Evolutionary conservation across 805 yeast genomes (phyloP).

Genomic region (Ascoidea rubescens): DNA sequence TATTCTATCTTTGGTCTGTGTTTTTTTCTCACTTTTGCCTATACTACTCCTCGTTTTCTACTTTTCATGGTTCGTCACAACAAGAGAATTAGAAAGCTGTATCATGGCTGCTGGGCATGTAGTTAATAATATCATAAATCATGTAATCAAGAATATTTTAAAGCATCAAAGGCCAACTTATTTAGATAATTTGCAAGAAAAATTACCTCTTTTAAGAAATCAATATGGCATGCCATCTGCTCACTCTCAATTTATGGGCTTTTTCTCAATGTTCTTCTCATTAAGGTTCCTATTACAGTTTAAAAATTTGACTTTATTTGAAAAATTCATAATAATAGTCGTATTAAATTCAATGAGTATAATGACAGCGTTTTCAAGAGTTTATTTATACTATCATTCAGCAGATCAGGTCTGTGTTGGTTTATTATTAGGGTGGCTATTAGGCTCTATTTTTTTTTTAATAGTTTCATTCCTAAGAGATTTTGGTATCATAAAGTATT

Average conservation of each 20-base stretch:
- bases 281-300: constrained; percentile 30
- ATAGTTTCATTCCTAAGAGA: constrained; percentile 43
- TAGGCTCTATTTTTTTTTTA: constrained; percentile 47
- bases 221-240: constrained; percentile 96
- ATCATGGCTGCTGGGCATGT: constrained; percentile 80
- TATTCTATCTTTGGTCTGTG: constrained; percentile 41
- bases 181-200: constrained; percentile 22
- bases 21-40: constrained; percentile 70
- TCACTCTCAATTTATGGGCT: constrained; percentile 93
- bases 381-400: constrained; percentile 69
- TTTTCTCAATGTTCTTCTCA: constrained; percentile 43
- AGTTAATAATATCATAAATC: constrained; percentile 58
- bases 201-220: constrained; percentile 26
- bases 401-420: constrained; percentile 67
- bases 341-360: constrained; percentile 17
- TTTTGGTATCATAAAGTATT: constrained; percentile 53
- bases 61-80: constrained; percentile 67
- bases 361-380: constrained; percentile 54
- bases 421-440: constrained; percentile 38
- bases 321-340: constrained; percentile 19
- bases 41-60: constrained; percentile 66
- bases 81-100: constrained; percentile 79
- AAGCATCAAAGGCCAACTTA: constrained; percentile 63
- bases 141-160: constrained; percentile 45
- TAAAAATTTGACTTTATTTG: constrained; percentile 19